Percentiles rank a stretch among this genome's conserved stretches.
phyloP scores from a whole-genome alignment of 1,284 basidiomycete genomes.

The Microbotryum saponariae region DNA sequence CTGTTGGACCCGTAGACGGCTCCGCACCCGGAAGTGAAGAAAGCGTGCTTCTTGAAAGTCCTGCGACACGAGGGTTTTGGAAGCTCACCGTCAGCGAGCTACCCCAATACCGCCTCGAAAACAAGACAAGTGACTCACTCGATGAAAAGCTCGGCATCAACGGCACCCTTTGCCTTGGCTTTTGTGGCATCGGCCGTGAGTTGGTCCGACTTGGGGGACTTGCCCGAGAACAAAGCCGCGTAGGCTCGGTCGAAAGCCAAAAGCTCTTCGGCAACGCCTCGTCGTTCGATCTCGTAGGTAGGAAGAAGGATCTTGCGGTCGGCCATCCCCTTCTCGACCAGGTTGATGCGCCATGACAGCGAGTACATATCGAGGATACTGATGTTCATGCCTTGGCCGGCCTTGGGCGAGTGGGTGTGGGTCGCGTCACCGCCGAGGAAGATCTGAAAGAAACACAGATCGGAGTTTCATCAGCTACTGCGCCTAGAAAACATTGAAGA shows the following conservation, averaged over 20 bases:
- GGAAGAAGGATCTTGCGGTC: constrained; percentile 38
- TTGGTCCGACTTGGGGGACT: constrained; percentile 29
- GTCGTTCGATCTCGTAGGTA: constrained; percentile 44
- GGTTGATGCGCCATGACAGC: constrained; percentile 44
- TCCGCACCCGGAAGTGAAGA: constrained; percentile 37
- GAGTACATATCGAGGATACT: constrained; percentile 44
- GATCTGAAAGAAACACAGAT: constrained; percentile 19
- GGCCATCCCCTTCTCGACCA: constrained; percentile 43
- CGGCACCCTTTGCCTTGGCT: constrained; percentile 28
- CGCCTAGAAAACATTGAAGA: too few relatives aligned
- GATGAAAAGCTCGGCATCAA: constrained; percentile 36
- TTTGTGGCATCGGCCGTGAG: constrained; percentile 30
- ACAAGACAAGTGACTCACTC: constrained; percentile 9
- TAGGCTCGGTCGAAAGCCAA: constrained; percentile 44
- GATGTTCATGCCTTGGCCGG: constrained; percentile 44
- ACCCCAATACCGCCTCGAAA: not conserved
- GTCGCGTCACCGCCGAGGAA: constrained; percentile 44
- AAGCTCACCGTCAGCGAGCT: not conserved
- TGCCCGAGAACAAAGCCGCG: constrained; percentile 40
- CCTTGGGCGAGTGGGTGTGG: constrained; percentile 45
- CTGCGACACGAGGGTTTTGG: not conserved
- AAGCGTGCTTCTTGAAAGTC: constrained; percentile 37
- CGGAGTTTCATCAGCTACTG: too few relatives aligned
- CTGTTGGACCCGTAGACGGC: constrained; percentile 35
- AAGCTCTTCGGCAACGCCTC: constrained; percentile 42